Conservation (phyloP, 768 basidiomycete species). For the Auricularia cornea region DNA sequence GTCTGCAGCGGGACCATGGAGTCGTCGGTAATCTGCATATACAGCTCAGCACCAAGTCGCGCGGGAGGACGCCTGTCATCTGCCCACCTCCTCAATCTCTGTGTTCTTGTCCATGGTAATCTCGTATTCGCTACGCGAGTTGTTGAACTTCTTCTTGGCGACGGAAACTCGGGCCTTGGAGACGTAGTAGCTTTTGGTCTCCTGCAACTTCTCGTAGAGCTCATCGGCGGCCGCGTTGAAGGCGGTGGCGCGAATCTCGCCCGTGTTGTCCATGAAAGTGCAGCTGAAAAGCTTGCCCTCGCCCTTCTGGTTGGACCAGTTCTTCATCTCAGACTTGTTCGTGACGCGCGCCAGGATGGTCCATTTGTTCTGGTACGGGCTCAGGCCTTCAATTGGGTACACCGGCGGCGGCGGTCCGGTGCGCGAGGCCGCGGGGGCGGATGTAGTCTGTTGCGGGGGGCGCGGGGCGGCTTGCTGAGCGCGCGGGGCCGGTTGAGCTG, state of each 20-base stretch:
- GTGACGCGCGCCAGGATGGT: slow-evolving; percentile 93
- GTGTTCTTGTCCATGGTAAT: slow-evolving; percentile 77
- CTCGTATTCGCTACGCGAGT: slow-evolving; percentile 87
- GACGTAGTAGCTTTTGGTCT: slow-evolving; percentile 87
- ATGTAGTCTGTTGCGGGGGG: slow-evolving; percentile 8
- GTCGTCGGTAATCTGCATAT: slow-evolving; percentile 65
- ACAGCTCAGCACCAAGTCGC: background rate
- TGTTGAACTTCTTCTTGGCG: slow-evolving; percentile 94
- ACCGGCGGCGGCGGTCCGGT: slow-evolving; percentile 25
- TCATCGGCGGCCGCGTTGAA: slow-evolving; percentile 83
- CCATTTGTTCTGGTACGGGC: slow-evolving; percentile 98
- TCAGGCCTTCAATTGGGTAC: slow-evolving; percentile 88
- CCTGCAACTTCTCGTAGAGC: slow-evolving; percentile 76
- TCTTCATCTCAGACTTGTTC: slow-evolving; percentile 78
- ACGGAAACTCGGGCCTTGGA: slow-evolving; percentile 88
- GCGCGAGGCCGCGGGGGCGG: slow-evolving; percentile 13
- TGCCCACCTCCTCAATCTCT: slow-evolving; percentile 77
- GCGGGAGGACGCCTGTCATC: too few relatives aligned
- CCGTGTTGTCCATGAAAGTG: slow-evolving; percentile 90
- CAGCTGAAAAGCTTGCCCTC: slow-evolving; percentile 94
- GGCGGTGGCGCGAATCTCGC: slow-evolving; percentile 82
- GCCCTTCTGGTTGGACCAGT: slow-evolving; percentile 83
- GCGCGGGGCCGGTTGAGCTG: slow-evolving; percentile 4
- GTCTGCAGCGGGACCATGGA: slow-evolving; percentile 70
- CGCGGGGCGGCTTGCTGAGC: slow-evolving; percentile 1